Evolutionary conservation across 306 rosid species (phyloP), one percentile per base, ranked within the genome.

Genomic region (Dalbergia cultrata): DNA sequence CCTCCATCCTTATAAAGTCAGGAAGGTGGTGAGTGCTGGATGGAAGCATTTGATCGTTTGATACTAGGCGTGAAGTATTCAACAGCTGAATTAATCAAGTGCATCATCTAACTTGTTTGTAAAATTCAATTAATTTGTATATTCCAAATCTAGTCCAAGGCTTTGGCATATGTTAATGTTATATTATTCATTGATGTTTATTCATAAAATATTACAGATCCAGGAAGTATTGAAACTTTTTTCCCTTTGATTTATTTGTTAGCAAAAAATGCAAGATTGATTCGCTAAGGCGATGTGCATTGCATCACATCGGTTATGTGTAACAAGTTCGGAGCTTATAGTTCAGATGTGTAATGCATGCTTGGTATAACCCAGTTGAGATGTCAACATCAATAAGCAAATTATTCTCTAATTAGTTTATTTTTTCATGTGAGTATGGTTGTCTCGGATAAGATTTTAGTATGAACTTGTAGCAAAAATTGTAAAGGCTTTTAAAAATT

Each of bases 111-210:
- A 74, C 84, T 71, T 60, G 9, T 68, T 68, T 83, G 86, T 81
- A 83, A 75, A 59, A 81, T 78, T 60, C 76, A 50, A 70, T 80
- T 72, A 81, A 58, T 70, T 78, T 79, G 81, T 81, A 75, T 52
- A 79, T 80, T 75, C 76, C 66, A 39, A 75, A 34, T 50, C 56
- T 57, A 79, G 77, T 75, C 79, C 66, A 39, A 71, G 34, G 57
- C 61, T 56, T 76, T 44, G 74, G 77, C 54, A 54, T 78, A 62
- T 74, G 58, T 73, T 50, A 68, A 56, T 74, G 58, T 68, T 52
- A 76, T 63, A 62, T 59, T 41, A 16, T 62, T 68, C 53, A 43
- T 78, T 37, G 70, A 21, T 65, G 65, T 70, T n/a, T 61, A 56
- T 10, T 71, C 26, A 26, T 26, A 63, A 76, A 50, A 65, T 14